Conservation (phyloP, 768 basidiomycete species). For the Termitomyces titanicus region DNA sequence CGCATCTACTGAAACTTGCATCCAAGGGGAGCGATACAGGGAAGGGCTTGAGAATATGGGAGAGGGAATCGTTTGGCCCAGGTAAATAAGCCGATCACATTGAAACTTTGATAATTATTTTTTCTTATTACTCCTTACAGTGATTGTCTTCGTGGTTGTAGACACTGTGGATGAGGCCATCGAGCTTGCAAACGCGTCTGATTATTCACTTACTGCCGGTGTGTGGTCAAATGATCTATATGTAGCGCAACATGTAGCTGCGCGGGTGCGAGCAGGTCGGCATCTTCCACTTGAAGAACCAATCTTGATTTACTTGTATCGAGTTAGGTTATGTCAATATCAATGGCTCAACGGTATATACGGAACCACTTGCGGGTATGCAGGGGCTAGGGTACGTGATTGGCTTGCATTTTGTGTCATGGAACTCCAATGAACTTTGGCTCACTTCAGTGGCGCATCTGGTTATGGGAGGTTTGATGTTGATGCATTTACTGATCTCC, state of each 20-base stretch:
- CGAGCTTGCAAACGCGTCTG: slow-evolving; percentile 49
- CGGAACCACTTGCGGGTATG: slow-evolving; percentile 33
- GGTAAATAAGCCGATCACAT: slow-evolving; percentile 24
- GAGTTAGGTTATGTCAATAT: slow-evolving; percentile 47
- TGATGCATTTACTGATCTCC: slow-evolving; percentile 45
- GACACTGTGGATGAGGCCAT: slow-evolving; percentile 53
- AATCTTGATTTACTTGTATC: not conserved
- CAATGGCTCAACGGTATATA: slow-evolving; percentile 51
- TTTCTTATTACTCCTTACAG: slow-evolving; percentile 16
- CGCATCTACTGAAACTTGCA: slow-evolving; percentile 39
- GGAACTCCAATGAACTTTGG: not conserved
- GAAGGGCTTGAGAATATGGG: slow-evolving; percentile 44
- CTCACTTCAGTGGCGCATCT: slow-evolving; percentile 31
- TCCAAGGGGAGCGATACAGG: slow-evolving; percentile 36
- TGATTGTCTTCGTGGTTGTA: slow-evolving; percentile 40
- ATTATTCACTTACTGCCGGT: slow-evolving; percentile 47
- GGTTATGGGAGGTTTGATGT: slow-evolving; percentile 54
- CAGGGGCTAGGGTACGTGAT: slow-evolving; percentile 44
- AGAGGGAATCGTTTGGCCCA: slow-evolving; percentile 61
- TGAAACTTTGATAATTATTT: not conserved
- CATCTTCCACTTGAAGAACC: not conserved
- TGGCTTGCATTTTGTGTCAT: not conserved
- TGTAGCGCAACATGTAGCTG: slow-evolving; percentile 41
- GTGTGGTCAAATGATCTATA: slow-evolving; percentile 50
- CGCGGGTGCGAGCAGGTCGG: slow-evolving; percentile 44